phyloP scores from a whole-genome alignment of 257 asterid species.

The Solanum sejunctum region DNA sequence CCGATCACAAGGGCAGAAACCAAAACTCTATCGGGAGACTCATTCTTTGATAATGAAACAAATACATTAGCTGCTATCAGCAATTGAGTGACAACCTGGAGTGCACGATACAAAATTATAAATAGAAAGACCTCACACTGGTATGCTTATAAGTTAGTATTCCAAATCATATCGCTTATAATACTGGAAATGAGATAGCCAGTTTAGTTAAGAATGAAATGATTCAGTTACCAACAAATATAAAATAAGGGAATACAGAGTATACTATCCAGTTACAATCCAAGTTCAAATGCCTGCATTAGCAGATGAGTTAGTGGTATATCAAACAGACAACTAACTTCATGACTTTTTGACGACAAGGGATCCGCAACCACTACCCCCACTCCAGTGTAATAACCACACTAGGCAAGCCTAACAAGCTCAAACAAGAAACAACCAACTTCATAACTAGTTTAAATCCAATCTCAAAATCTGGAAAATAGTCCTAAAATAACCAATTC shows the following conservation, averaged over 20 bases:
- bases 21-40: slow-evolving; percentile 1
- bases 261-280: not conserved
- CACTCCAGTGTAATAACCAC: not conserved
- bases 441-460: not conserved
- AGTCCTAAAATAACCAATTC: not conserved
- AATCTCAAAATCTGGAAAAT: not conserved
- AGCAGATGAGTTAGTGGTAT: not conserved
- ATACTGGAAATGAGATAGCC: not conserved
- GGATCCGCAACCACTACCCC: not conserved
- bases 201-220: not conserved
- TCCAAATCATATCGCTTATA: not conserved
- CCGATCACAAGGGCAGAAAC: slow-evolving; percentile 24
- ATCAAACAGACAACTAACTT: not conserved
- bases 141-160: not conserved
- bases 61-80: slow-evolving; percentile 18
- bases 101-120: not conserved
- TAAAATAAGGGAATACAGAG: not conserved
- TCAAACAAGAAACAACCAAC: not conserved
- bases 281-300: not conserved
- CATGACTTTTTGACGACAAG: not conserved
- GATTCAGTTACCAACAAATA: not conserved
- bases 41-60: slow-evolving; percentile 11
- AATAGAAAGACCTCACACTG: not conserved
- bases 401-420: not conserved
- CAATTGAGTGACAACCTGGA: slow-evolving; percentile 52